Base-by-base conservation (phyloP, 1,139 yeast genomes). In the Groenewaldozyma auringiensis region DNA sequence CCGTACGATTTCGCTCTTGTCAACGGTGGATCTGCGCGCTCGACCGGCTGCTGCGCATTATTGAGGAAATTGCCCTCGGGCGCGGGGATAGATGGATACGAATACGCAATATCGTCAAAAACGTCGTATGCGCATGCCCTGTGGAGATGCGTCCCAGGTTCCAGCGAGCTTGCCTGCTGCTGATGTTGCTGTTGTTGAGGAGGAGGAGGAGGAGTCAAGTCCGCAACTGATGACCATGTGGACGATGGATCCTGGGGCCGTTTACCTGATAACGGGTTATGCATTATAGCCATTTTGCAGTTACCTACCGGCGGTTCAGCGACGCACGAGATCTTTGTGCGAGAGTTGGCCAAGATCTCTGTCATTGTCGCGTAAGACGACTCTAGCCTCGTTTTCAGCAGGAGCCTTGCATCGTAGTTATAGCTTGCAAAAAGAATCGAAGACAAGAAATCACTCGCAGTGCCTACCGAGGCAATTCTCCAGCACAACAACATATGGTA, bases 51-150 rank as follows among this genome's bases (percentile, higher is more conserved):
- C 32, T 33, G 41, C 27, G 20, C 34, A 4, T 18, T 21, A 27
- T 33, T 18, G 35, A 50, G 45, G 41, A 41, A 46, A 37, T 20
- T 48, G 33, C 34, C 42, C 41, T 37, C 31, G 22, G 53, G 55
- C 11, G 54, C 50, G 6, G 56, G 49, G 34, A 50, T 47, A 2
- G 57, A 50, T 1, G 61, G 60, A 42, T 57, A 75, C 1, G 83
- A 74, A 60, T 83, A 83, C 22, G 83, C 78, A 1, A 86, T 81
- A 54, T 83, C 92, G 60, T 84, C 94, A 53, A 83, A 76, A 3
- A 83, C 76, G 56, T 84, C 94, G 63, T 72, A 84, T 1, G 88
- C 79, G 61, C 81, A 59, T 14, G 61, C 55, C 3, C 66, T 53
- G 27, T 43, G 46, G 6, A 43, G 39, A 22, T 43, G 46, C 16